phyloP scores from a whole-genome alignment of 805 yeast genomes.

The Candida stauntonica region DNA sequence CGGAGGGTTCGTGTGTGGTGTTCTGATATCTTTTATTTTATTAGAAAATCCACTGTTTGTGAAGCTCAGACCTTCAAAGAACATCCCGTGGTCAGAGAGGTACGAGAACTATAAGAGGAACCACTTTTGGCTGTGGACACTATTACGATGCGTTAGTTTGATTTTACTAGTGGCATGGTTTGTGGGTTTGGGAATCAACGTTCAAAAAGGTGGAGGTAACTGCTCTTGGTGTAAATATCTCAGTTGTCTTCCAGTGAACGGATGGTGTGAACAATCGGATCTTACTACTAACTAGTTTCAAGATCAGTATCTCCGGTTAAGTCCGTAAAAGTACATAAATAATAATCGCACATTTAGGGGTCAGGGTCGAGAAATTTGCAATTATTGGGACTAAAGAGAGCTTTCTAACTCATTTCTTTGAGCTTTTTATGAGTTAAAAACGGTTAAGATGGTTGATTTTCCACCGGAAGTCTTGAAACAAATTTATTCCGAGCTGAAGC shows the following conservation, averaged over 20 bases:
- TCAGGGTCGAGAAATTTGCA: not conserved
- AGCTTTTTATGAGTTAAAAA: too few species aligned
- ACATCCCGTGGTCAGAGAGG: constrained; percentile 13
- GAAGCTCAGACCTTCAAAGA: constrained; percentile 15
- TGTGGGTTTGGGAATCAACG: constrained; percentile 43
- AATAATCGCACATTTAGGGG: not conserved
- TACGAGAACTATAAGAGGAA: constrained; percentile 29
- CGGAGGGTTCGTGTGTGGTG: constrained; percentile 68
- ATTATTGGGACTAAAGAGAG: not conserved
- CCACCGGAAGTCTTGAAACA: not conserved
- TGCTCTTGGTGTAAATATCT: constrained; percentile 75
- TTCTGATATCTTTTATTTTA: constrained; percentile 43
- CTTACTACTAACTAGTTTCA: constrained; percentile 6
- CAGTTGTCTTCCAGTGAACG: constrained; percentile 64
- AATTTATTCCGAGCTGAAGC: not conserved
- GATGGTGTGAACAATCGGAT: constrained; percentile 60
- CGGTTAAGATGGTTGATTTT: not conserved
- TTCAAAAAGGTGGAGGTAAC: constrained; percentile 44
- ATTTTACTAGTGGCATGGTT: constrained; percentile 46
- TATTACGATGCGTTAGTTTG: constrained; percentile 41
- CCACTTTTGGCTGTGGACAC: constrained; percentile 49
- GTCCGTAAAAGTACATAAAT: not conserved
- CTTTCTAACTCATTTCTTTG: too few species aligned
- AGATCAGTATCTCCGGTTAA: not conserved
- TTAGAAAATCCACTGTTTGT: constrained; percentile 53